phyloP scores from a whole-genome alignment of 106 monocot species.

The Dendrobium nobile region DNA sequence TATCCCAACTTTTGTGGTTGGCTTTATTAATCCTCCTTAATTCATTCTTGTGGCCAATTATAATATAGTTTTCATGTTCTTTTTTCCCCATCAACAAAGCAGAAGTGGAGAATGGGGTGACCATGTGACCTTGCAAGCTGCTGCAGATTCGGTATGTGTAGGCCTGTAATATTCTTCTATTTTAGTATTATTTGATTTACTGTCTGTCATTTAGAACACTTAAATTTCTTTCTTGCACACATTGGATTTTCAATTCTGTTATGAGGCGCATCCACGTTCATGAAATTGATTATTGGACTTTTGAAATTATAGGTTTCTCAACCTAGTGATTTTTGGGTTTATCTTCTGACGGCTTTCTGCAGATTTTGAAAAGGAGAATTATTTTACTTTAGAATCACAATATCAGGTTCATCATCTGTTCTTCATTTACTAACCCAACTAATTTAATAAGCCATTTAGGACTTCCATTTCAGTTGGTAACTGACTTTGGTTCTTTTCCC shows the following conservation, averaged over 20 bases:
- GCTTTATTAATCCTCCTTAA: neutral
- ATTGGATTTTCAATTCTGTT: neutral
- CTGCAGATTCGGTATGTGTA: conserved; percentile 67
- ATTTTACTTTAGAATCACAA: too few species aligned
- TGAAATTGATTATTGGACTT: too few species aligned
- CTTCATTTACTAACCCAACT: too few species aligned
- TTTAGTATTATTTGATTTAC: neutral
- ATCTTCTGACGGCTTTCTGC: too few species aligned
- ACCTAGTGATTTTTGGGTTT: too few species aligned
- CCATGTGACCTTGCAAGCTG: conserved; percentile 93
- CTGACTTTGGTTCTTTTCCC: too few species aligned
- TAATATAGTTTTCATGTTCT: neutral
- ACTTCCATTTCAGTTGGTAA: too few species aligned
- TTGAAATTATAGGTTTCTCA: too few species aligned
- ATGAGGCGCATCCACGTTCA: neutral
- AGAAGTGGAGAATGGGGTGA: conserved; percentile 94
- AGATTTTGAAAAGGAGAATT: too few species aligned
- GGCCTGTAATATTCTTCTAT: neutral
- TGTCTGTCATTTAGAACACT: neutral
- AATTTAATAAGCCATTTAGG: too few species aligned
- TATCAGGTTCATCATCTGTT: too few species aligned
- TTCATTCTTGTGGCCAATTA: neutral
- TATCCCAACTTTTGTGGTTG: neutral
- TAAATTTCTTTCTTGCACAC: neutral
- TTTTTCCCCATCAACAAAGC: conserved; percentile 12